Conservation (phyloP, 2,329 filamentous ascomycete species). For the Albophoma yamanashiensis region DNA sequence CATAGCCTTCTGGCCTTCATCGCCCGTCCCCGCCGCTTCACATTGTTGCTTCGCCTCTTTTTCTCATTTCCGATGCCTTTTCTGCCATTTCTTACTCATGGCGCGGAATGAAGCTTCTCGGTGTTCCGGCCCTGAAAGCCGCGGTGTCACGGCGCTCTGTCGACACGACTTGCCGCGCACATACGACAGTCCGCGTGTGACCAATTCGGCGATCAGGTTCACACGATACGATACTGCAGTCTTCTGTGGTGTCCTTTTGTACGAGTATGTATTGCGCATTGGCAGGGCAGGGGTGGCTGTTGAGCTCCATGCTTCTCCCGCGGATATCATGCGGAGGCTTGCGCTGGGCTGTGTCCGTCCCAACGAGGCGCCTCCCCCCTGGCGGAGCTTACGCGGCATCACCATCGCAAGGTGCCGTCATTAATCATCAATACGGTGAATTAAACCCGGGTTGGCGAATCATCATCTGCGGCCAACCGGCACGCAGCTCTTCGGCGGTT, state of each 20-base stretch:
- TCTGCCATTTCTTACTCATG: rapidly evolving
- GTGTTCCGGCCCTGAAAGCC: neutral
- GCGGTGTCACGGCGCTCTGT: no score
- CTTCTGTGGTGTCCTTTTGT: neutral
- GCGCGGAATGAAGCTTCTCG: neutral
- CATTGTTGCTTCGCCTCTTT: no score
- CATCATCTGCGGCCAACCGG: neutral
- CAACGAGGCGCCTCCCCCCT: neutral
- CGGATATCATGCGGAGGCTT: neutral
- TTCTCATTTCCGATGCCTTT: neutral
- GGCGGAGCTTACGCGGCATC: neutral
- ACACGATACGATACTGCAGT: neutral
- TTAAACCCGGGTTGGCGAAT: neutral
- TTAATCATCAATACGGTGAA: neutral
- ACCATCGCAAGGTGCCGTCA: neutral
- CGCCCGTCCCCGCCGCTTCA: neutral
- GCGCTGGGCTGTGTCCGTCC: neutral
- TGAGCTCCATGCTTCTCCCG: neutral
- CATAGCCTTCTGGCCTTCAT: neutral
- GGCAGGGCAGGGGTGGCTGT: neutral
- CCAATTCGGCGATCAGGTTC: neutral
- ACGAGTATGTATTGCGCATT: neutral
- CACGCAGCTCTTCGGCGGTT: neutral
- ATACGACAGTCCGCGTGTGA: neutral
- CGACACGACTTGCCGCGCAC: no score